These are phyloP conservation scores for Stropharia rugosoannulata DNA, from an alignment of 768 basidiomycete genomes.

Conservation along the genomic window DNA sequence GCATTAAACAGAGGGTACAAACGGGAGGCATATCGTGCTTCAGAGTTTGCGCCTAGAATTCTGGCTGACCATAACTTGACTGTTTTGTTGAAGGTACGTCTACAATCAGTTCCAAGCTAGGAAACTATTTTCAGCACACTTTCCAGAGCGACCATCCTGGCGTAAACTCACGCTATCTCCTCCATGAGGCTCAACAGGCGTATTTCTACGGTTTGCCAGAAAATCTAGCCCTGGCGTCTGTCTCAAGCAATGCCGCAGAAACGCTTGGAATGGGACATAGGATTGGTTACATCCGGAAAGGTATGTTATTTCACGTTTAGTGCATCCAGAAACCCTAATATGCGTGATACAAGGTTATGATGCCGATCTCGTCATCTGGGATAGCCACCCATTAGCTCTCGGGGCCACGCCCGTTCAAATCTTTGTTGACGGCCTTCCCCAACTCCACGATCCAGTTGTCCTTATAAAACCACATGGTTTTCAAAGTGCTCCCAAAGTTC, in stretches of 20 bases:
- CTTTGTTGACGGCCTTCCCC: constrained; percentile 87
- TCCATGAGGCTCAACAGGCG: constrained; percentile 85
- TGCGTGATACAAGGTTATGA: constrained; percentile 56
- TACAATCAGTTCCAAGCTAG: background rate
- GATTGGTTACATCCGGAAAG: constrained; percentile 73
- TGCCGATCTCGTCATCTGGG: constrained; percentile 86
- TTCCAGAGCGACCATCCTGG: constrained; percentile 62
- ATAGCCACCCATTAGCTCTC: constrained; percentile 79
- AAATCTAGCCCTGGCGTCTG: constrained; percentile 68
- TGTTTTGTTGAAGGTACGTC: constrained; percentile 70
- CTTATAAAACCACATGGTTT: constrained; percentile 48
- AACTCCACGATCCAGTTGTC: constrained; percentile 50
- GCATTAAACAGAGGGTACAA: constrained; percentile 63
- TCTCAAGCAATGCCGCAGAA: constrained; percentile 72
- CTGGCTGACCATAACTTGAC: constrained; percentile 65
- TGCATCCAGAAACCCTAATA: background rate
- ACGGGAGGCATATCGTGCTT: constrained; percentile 78
- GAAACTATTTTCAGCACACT: background rate
- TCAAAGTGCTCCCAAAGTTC: constrained; percentile 53
- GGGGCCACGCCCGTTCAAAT: constrained; percentile 89
- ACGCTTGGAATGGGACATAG: constrained; percentile 79
- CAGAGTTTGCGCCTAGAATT: constrained; percentile 78
- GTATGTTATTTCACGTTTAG: constrained; percentile 28
- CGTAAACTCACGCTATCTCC: constrained; percentile 68
- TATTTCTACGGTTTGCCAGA: constrained; percentile 76